Conservation (phyloP, 2,329 filamentous ascomycete genomes). For the Podosphaera fusca region DNA sequence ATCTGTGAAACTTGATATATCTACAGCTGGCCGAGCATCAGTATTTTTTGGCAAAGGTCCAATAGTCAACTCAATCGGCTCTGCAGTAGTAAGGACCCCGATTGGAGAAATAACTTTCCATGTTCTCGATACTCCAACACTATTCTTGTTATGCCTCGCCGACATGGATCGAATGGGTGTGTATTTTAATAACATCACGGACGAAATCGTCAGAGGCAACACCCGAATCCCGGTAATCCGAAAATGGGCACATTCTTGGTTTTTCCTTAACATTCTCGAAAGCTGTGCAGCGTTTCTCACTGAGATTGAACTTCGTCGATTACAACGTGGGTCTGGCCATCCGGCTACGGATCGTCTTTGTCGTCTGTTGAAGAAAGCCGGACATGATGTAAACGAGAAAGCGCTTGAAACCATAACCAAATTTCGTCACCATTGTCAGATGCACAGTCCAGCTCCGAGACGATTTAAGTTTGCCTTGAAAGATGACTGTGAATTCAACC, state of each 20-base stretch:
- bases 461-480: constrained; percentile 1
- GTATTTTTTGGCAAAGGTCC: not conserved
- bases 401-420: not conserved
- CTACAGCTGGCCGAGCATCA: too few species aligned
- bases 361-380: not conserved
- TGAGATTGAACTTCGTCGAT: not conserved
- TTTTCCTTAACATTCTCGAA: not conserved
- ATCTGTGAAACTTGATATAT: too few species aligned
- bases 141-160: not conserved
- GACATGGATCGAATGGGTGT: not conserved
- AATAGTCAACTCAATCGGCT: not conserved
- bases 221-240: not conserved
- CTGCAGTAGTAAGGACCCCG: not conserved
- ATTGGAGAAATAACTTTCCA: not conserved
- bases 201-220: not conserved
- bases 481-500: constrained; percentile 2
- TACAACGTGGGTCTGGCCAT: constrained; percentile 1
- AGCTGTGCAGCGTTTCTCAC: not conserved
- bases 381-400: not conserved
- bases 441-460: not conserved
- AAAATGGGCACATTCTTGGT: not conserved
- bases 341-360: not conserved
- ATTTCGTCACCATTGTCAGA: not conserved
- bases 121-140: not conserved
- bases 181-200: not conserved